Evolutionary conservation across 768 basidiomycete species (phyloP).

Genomic region (Gelatoporia subvermispora): DNA sequence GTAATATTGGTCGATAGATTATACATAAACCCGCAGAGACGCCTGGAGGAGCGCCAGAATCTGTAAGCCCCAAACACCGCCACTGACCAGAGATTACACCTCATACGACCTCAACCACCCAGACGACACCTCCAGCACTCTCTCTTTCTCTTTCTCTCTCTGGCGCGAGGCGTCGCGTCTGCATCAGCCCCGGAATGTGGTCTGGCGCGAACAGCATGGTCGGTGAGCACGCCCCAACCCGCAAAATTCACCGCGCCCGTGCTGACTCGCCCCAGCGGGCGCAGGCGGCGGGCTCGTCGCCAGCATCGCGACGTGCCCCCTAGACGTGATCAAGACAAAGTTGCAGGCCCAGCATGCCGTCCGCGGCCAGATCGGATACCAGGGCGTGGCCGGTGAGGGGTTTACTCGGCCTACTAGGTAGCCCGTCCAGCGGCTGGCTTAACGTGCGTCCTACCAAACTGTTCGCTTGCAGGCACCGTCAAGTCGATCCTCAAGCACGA

Average conservation of each 20-base stretch:
- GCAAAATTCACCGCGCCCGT: not conserved
- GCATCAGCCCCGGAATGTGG: constrained; percentile 51
- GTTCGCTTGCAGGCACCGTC: constrained; percentile 42
- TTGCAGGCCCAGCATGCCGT: constrained; percentile 87
- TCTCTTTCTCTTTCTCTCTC: constrained; percentile 2
- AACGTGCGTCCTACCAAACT: constrained; percentile 17
- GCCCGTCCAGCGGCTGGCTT: constrained; percentile 12
- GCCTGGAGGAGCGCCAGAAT: too few species aligned
- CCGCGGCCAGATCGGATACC: constrained; percentile 66
- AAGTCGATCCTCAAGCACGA: constrained; percentile 53
- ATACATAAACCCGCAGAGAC: too few species aligned
- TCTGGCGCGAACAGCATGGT: constrained; percentile 77
- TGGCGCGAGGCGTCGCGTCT: constrained; percentile 39
- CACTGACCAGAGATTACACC: too few species aligned
- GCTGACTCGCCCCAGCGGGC: constrained; percentile 53
- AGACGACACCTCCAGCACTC: not conserved
- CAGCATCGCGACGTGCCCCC: constrained; percentile 90
- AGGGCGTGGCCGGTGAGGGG: constrained; percentile 64
- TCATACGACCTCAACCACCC: not conserved
- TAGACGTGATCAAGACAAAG: constrained; percentile 97
- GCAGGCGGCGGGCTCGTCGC: constrained; percentile 93
- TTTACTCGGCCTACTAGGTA: constrained; percentile 17
- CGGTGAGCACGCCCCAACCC: constrained; percentile 40
- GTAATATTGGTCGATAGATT: too few species aligned
- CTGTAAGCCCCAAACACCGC: too few species aligned